Base-by-base conservation (phyloP, 176 grass and related monocot species). In the Eleusine coracana region DNA sequence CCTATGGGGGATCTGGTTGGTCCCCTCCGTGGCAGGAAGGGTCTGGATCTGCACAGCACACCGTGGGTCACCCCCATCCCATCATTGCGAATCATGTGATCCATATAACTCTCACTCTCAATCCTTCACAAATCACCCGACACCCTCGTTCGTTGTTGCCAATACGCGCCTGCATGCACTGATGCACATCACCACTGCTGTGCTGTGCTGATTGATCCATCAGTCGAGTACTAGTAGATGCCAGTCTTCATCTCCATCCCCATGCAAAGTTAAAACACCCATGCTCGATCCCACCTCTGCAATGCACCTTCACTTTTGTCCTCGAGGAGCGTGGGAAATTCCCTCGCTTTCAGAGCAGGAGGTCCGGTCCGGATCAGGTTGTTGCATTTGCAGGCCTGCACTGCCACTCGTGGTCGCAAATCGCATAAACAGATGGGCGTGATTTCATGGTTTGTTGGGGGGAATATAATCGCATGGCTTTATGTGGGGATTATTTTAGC, bases 71-170 rank as follows among this genome's bases (percentile, higher is more conserved):
- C 40, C 21, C 14, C 70, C 86, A 40, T 54, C 79, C 20, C 83
- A 90, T 90, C 84, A 83, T 79, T 83, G 88, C 79, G 27, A 79
- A 66, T 83, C 88, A 83, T 86, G 88, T 86, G 84, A 90, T 83
- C 68, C 49, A 12, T 77, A 59, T 84, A 75, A 68, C 68, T 79
- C 87, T 13, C 44, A 1, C 59, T 23, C 59, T 65, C 68, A 44
- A 45, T 52, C 23, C 39, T 18, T 50, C 23, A 28, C n/a, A 51
- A 52, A 23, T 20, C 6, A 50, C 49, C 70, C 27, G 44, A 64
- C 82, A n/a, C 50, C 40, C 15, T 23, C 21, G 50, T 49, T 66
- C n/a, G 63, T 62, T 29, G 39, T 40, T 20, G 39, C 40, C 68
- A 8, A n/a, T n/a, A n/a, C n/a, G 40, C 21, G 9, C 5, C 48